phyloP scores from a whole-genome alignment of 2,329 filamentous ascomycete genomes.

The Keithomyces neogunnii region DNA sequence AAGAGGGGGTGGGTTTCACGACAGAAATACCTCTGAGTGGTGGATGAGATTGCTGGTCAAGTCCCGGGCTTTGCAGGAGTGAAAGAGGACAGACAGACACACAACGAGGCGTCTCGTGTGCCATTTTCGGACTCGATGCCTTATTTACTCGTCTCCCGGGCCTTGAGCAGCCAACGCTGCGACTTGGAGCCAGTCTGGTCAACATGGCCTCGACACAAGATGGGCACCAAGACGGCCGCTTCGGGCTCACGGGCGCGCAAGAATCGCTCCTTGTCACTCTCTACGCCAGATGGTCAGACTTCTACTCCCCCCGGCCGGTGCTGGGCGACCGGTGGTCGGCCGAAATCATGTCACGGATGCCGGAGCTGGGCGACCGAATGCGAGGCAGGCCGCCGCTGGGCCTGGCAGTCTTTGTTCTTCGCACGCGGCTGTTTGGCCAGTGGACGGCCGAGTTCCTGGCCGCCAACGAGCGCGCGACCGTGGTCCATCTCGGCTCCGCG shows the following conservation, averaged over 20 bases:
- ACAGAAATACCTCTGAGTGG: no score
- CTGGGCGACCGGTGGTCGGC: neutral
- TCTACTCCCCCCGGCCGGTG: neutral
- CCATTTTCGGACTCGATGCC: no score
- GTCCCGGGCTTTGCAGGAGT: no score
- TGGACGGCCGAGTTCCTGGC: slow-evolving; percentile 18
- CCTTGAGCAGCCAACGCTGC: no score
- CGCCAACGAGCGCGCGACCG: slow-evolving; percentile 14
- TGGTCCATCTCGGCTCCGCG: slow-evolving; percentile 19
- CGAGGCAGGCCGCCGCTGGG: neutral
- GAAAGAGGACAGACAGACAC: no score
- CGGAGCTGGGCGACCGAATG: neutral
- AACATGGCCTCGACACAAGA: neutral
- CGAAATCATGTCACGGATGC: neutral
- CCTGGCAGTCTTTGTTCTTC: neutral
- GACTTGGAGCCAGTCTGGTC: no score
- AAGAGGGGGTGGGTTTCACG: no score
- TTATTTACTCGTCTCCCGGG: no score
- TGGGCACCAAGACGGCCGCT: no score
- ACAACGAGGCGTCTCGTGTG: no score
- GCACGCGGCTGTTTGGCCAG: slow-evolving; percentile 8
- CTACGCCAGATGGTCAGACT: neutral
- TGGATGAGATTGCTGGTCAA: no score
- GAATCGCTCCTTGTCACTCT: neutral
- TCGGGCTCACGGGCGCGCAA: neutral